Conservation (phyloP, 805 yeast genomes). For the Spathaspora sp. region DNA sequence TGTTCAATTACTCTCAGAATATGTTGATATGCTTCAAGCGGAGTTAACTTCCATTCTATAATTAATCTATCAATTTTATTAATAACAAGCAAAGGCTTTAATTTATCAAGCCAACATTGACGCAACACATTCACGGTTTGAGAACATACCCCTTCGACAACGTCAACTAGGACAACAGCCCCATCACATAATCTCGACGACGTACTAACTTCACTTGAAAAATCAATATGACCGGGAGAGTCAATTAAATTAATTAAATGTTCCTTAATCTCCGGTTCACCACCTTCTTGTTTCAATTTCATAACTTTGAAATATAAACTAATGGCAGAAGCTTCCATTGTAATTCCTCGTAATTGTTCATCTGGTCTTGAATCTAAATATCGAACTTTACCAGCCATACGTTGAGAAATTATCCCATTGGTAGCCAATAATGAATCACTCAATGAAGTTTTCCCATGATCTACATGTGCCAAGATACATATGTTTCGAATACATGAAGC, state of each 20-base stretch:
- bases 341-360: constrained; percentile 93
- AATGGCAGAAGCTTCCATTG: constrained; percentile 96
- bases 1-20: constrained; percentile 79
- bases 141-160: constrained; percentile 97
- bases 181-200: constrained; percentile 97
- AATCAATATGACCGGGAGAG: constrained; percentile 99
- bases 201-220: constrained; percentile 92
- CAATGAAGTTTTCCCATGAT: constrained; percentile 95
- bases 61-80: constrained; percentile 89
- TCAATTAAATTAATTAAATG: constrained; percentile 89
- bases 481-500: constrained; percentile 78
- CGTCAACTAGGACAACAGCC: constrained; percentile 92
- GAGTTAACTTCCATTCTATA: constrained; percentile 74
- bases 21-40: constrained; percentile 83
- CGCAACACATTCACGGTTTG: constrained; percentile 93
- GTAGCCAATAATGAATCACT: constrained; percentile 91
- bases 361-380: constrained; percentile 92
- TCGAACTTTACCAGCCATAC: constrained; percentile 93
- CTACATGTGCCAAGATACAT: constrained; percentile 96
- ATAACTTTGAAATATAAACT: constrained; percentile 83
- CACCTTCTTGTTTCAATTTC: constrained; percentile 30
- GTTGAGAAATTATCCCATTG: constrained; percentile 92
- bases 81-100: constrained; percentile 82
- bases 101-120: constrained; percentile 92
- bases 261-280: constrained; percentile 52